Base-by-base conservation (phyloP, 2,329 filamentous ascomycete species). In the Epichloe baconii region DNA sequence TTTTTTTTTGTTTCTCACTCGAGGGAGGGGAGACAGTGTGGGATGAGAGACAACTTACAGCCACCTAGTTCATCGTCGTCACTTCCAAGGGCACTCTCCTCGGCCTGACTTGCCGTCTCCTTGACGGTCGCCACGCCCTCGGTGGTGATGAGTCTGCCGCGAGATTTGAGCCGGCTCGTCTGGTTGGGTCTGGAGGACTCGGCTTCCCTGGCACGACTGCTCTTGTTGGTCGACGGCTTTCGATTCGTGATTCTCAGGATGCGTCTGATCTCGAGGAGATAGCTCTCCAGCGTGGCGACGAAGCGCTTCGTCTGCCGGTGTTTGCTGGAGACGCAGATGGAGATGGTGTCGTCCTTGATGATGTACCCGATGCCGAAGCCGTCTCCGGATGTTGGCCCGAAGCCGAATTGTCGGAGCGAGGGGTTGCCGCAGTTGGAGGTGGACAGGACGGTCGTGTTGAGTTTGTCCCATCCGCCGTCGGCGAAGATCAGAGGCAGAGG, bases 351-450 rank as follows among this genome's bases (percentile, higher is more conserved):
- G 26, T 69, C 66, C 69, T 98, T 98, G 77, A 98, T 96, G 62
- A 98, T 97, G 71, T 98, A 98, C 2, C 93, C 93, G 51, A 98
- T 96, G 34, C 93, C 93, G 63, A 97, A 97, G 0, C 93, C 93
- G 57, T 96, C 89, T 2, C 83, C 91, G 0, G 87, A 91, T 0
- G 91, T 95, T 1, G 93, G 93, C 0, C 93, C 93, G 64, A 98
- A 98, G 3, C 93, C 93, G 61, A 98, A 98, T 61, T 97, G 91
- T 2, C 93, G 83, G 17, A 98, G 80, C 0, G 85, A 88, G 0
- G 93, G 93, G 68, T 97, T 98, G 53, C 93, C 93, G 68, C 93
- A 98, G 73, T 98, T 98, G n/a, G 90, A 96, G 0, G 93, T 97
- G 6, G 88, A 95, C 40, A 98, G 74, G 56, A 97, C 88, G 8